A percentile compares a stretch with the other conserved stretches of the same genome.
phyloP scores from a whole-genome alignment of 2,329 filamentous ascomycete genomes.

The Aureobasidium sp. region DNA sequence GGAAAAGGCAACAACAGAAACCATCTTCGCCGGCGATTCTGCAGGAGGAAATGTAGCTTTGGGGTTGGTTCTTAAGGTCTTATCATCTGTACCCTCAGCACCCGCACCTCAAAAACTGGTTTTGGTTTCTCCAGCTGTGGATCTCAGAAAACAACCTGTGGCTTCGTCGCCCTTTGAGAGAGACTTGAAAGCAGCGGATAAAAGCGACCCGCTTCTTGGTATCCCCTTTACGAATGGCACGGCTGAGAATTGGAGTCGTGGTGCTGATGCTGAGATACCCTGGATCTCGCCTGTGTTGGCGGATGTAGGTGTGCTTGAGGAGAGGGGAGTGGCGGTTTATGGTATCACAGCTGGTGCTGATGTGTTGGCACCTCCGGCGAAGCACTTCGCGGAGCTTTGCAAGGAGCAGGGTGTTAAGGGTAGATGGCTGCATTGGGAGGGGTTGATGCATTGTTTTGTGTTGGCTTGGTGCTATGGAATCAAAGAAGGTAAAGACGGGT shows the following conservation, averaged over 20 bases:
- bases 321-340: constrained; percentile 39
- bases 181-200: constrained; percentile 30
- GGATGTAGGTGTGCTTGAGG: constrained; percentile 32
- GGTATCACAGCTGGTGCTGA: constrained; percentile 46
- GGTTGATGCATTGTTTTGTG: constrained; percentile 53
- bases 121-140: constrained; percentile 41
- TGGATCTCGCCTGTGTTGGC: constrained; percentile 40
- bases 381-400: constrained; percentile 40
- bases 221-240: constrained; percentile 33
- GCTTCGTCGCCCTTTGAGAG: constrained; percentile 15
- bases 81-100: constrained; percentile 24
- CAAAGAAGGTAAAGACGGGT: constrained; percentile 37
- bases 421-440: constrained; percentile 51
- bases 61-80: constrained; percentile 29
- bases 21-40: constrained; percentile 46
- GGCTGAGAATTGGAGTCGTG: constrained; percentile 34
- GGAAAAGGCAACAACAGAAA: constrained; percentile 25
- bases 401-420: constrained; percentile 37
- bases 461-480: constrained; percentile 39
- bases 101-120: constrained; percentile 31
- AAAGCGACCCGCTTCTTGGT: constrained; percentile 39
- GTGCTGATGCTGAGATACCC: constrained; percentile 35
- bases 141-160: constrained; percentile 31
- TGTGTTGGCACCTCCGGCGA: constrained; percentile 45
- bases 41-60: constrained; percentile 48